Percentiles rank a stretch among this genome's conserved stretches.
Evolutionary conservation across 1,284 basidiomycete species (phyloP).

Genomic region (Ganoderma sinense): DNA sequence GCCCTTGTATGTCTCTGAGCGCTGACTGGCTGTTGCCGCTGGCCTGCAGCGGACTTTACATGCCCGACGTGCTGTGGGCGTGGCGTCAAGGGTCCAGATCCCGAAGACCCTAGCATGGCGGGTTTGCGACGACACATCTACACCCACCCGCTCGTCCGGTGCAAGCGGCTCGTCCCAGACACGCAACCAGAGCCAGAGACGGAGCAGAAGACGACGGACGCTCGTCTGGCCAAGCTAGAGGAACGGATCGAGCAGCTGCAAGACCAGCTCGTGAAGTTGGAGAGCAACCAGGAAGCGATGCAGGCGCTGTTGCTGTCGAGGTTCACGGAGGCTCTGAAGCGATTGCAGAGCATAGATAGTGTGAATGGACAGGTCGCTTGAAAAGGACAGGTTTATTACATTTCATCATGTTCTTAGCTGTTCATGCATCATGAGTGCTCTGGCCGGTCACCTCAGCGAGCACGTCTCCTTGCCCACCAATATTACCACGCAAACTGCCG

Average conservation of each 20-base stretch:
- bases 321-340: conserved; percentile 6
- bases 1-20: no score
- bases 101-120: neutral
- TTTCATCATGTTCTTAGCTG: neutral
- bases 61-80: conserved; percentile 12
- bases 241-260: conserved; percentile 20
- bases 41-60: conserved; percentile 14
- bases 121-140: neutral
- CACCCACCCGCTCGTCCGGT: conserved; percentile 13
- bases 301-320: neutral
- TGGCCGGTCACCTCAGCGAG: neutral
- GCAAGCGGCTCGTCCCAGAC: conserved; percentile 4
- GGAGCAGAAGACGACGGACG: neutral
- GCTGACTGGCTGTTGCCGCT: neutral
- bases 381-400: neutral
- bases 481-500: conserved; percentile 13
- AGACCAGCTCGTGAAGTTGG: conserved; percentile 6
- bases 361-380: neutral
- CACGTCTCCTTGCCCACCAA: neutral
- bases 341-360: neutral
- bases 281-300: conserved; percentile 10
- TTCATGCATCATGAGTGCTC: neutral
- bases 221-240: conserved; percentile 13
- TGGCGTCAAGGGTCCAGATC: conserved; percentile 7
- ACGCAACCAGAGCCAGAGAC: neutral